Percentiles rank a stretch among this genome's conserved stretches.
Conservation (phyloP, 768 basidiomycete genomes). For the Podaxis sp. region DNA sequence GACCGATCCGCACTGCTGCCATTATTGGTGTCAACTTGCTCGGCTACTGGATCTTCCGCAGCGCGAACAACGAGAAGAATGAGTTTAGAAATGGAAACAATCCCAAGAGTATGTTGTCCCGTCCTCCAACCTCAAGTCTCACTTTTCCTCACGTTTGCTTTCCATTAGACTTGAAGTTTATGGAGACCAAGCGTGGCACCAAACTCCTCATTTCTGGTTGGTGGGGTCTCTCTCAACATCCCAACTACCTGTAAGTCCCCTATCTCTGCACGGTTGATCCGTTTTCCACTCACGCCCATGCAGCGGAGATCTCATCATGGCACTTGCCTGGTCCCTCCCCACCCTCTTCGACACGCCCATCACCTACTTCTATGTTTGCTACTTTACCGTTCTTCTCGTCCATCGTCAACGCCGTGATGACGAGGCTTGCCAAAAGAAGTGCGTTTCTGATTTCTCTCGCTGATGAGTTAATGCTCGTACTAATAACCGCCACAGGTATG, state of each 20-base stretch:
- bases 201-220: constrained; percentile 94
- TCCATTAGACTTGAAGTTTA: constrained; percentile 65
- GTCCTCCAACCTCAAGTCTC: constrained; percentile 19
- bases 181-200: constrained; percentile 82
- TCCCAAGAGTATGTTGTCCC: constrained; percentile 72
- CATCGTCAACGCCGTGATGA: constrained; percentile 93
- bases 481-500: constrained; percentile 60
- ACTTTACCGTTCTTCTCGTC: constrained; percentile 86
- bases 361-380: constrained; percentile 92
- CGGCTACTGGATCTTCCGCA: constrained; percentile 92
- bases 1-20: constrained; percentile 49
- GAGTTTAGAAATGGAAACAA: constrained; percentile 92
- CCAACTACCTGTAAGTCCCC: constrained; percentile 75
- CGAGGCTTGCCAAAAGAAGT: constrained; percentile 89
- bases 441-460: constrained; percentile 23
- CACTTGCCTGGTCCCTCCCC: constrained; percentile 89
- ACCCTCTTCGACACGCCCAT: constrained; percentile 91
- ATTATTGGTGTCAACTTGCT: constrained; percentile 65
- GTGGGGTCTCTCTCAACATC: constrained; percentile 96
- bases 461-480: background rate
- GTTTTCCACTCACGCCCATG: background rate
- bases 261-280: background rate
- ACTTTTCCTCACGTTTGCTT: constrained; percentile 3
- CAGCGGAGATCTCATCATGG: constrained; percentile 88
- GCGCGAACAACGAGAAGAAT: constrained; percentile 91